Percentiles rank a stretch among this genome's conserved stretches.
Evolutionary conservation across 73 alveolate species (phyloP).

Genomic region (Blepharisma japonicum): DNA sequence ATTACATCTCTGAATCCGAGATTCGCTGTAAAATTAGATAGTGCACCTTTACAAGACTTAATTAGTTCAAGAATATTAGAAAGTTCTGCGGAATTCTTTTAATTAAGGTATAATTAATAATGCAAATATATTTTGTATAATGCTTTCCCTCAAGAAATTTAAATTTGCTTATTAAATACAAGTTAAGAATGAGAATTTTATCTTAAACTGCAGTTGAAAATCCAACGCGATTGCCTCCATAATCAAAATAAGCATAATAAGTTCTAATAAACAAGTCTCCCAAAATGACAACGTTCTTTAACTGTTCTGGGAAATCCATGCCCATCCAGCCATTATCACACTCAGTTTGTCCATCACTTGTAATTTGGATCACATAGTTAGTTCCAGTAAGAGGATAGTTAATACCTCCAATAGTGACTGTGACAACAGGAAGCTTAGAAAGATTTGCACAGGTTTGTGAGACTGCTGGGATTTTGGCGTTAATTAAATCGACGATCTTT

Average conservation of each 20-base stretch:
- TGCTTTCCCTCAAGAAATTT: too few species aligned
- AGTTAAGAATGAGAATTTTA: too few species aligned
- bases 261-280: conserved; percentile 77
- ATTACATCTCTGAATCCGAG: too few species aligned
- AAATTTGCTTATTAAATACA: too few species aligned
- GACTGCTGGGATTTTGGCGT: conserved; percentile 48
- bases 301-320: conserved; percentile 48
- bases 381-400: conserved; percentile 50
- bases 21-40: too few species aligned
- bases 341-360: conserved; percentile 39
- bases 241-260: conserved; percentile 45
- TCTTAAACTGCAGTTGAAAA: too few species aligned
- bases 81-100: too few species aligned
- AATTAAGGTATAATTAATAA: too few species aligned
- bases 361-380: conserved; percentile 57
- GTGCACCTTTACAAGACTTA: too few species aligned
- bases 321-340: conserved; percentile 60
- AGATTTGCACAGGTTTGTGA: conserved; percentile 49
- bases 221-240: too few species aligned
- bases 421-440: conserved; percentile 46
- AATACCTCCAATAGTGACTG: conserved; percentile 47
- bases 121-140: too few species aligned
- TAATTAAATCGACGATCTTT: conserved; percentile 50
- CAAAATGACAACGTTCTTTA: conserved; percentile 55
- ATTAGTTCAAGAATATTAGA: too few species aligned